Base-by-base conservation (phyloP, 805 yeast genomes). In the Lachancea lanzarotensis region DNA sequence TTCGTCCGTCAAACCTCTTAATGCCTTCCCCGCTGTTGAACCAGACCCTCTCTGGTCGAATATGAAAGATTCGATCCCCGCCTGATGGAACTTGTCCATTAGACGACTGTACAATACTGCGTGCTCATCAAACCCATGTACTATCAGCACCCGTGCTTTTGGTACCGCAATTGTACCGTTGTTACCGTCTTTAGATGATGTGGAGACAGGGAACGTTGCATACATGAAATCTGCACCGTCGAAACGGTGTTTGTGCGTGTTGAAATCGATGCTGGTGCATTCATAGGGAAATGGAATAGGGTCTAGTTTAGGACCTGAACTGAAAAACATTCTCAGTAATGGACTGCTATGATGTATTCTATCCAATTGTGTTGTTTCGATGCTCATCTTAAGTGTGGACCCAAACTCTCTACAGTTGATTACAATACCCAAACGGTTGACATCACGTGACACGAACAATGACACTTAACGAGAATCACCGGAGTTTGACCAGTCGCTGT, bases 21-120 rank as follows among this genome's bases (percentile, higher is more conserved):
- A 56, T 27, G 72, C 70, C 20, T 78, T 79, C 1, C 75, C 72
- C 1, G 79, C 72, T 0, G 90, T 82, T 42, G 67, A 72, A 2
- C 90, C 90, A 8, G 87, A 77, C 0, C 93, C 95, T 57, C 90
- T 69, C 62, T 84, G 91, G 59, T 81, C 88, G 60, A 76, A 85
- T 56, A 76, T 75, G 58, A 80, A 82, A 0, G 75, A 69, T 53
- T 84, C 89, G 57, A 74, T 82, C 0, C 91, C 90, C 11, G 52
- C 47, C 18, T 56, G 55, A 2, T 75, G 65, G 45, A 83, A 58
- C 3, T 68, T 65, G 53, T 84, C 89, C 57, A 76, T 74, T 25
- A 75, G 54, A 42, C 76, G 74, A 30, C 68, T 62, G 55, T 80
- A 82, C 1, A 76, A 43, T 16, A 60, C 55, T 10, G 77, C 68